phyloP scores from a whole-genome alignment of 148 eudicot genomes.

The Silene uniflora region DNA sequence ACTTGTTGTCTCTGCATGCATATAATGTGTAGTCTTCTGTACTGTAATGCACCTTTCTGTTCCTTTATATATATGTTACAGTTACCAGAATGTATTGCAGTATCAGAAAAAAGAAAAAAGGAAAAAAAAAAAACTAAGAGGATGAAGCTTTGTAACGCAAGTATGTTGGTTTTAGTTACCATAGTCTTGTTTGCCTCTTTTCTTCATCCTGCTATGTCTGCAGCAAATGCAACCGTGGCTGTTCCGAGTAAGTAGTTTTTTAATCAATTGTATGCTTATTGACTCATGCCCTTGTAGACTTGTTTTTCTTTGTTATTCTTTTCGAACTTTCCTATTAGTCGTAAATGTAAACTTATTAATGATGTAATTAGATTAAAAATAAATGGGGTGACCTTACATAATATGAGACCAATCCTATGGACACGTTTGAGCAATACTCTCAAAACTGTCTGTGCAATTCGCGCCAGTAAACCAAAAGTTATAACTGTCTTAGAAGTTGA shows the following conservation, averaged over 20 bases:
- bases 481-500: not conserved
- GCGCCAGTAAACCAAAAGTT: no score
- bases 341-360: no score
- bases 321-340: no score
- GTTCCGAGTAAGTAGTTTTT: conserved; percentile 18
- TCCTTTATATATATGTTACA: not conserved
- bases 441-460: no score
- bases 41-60: not conserved
- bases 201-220: conserved; percentile 32
- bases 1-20: conserved; percentile 6
- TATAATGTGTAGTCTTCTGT: not conserved
- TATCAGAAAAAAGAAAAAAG: not conserved
- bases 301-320: no score
- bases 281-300: no score
- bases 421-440: no score
- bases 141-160: conserved; percentile 35
- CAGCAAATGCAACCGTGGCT: conserved; percentile 15
- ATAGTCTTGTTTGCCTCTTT: conserved; percentile 28
- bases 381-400: no score
- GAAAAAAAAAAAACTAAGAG: not conserved
- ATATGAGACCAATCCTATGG: no score
- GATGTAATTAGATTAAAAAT: no score
- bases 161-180: conserved; percentile 21
- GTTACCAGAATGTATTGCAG: not conserved
- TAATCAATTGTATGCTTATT: not conserved